Evolutionary conservation across 306 rosid species (phyloP), one percentile per base, ranked within the genome.

Genomic region (Rubus idaeus): DNA sequence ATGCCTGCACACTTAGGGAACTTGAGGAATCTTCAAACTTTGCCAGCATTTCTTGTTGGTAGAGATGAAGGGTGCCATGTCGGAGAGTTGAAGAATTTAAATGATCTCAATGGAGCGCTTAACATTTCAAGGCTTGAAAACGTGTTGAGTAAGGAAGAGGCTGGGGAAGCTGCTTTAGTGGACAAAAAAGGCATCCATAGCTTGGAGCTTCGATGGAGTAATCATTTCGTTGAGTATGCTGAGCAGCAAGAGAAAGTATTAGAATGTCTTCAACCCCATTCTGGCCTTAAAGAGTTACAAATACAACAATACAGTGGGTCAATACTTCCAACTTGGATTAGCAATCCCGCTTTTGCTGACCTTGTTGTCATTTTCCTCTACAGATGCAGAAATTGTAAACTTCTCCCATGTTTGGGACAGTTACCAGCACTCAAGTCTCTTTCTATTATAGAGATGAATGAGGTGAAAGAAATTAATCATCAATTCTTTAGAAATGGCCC

Each of bases 21-120:
- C 11, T 74, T 74, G 52, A 67, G 44, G 42, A 67, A 74, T 3
- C 78, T 73, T 55, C 79, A 67, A 5, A 79, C 70, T 79, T 39
- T 79, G 79, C 21, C 79, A 3, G 79, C 75, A 56, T 79, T 74
- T 47, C 52, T 79, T 79, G 79, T 73, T 66, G 83, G 75, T 5
- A 74, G 21, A 63, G 64, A 46, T 55, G 70, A 67, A 20, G 79
- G 83, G 51, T 56, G 21, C 37, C 11, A 12, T 8, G 40, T 79
- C n/a, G 44, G 23, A 4, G 75, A 79, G 63, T 39, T 79, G 37
- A 73, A 74, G 55, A 46, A 55, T 20, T 45, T 26, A 14, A 39
- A 21, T 3, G 49, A 57, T 67, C 79, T 79, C 37, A 45, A 57
- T 0, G 83, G 79, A 5, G 42, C 50, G 45, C 20, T 79, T 20